Evolutionary conservation across 768 basidiomycete genomes (phyloP), one percentile per base, ranked within the genome.

Genomic region (Lyophyllum semitale): DNA sequence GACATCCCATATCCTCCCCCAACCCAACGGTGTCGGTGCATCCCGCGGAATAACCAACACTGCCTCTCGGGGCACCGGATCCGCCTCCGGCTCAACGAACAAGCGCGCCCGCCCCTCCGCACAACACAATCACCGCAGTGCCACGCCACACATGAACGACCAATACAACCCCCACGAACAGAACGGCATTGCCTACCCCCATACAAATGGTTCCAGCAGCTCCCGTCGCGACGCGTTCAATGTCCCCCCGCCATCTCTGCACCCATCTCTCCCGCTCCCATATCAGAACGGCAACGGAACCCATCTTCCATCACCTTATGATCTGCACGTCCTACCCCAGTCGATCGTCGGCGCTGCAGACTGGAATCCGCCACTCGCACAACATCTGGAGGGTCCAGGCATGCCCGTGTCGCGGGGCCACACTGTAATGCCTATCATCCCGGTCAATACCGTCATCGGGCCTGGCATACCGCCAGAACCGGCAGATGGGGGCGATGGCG

Each of bases 331-430:
- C 40, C 60, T 69, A 26, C 62, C 69, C 2, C 66, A 68, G 49
- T 33, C 70, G 33, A 64, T 71, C 9, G 59, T 73, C 26, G 67
- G 67, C 54, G 59, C 38, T 38, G 47, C 75, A 12, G 83, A 83
- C 56, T 85, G 84, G 83, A 71, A 69, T 38, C 75, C 76, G 18
- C 78, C 79, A 11, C 75, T 68, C 23, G 73, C 81, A 5, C 82
- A 81, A 23, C 83, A 83, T 55, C 75, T 91, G 26, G 88, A 89
- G 62, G 89, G 89, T 3, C 89, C 89, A 9, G 89, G 89, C 0
- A 87, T 91, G 84, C 88, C 89, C 12, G 81, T 88, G 6, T 76
- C 81, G 38, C 74, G 87, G 40, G 77, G 70, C 44, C 68, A 69
- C 40, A 65, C 73, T 11, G 67, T 66, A 7, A 65, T 68, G 17